Conservation (phyloP, 2,329 filamentous ascomycete species). For the Fusarium sp. region DNA sequence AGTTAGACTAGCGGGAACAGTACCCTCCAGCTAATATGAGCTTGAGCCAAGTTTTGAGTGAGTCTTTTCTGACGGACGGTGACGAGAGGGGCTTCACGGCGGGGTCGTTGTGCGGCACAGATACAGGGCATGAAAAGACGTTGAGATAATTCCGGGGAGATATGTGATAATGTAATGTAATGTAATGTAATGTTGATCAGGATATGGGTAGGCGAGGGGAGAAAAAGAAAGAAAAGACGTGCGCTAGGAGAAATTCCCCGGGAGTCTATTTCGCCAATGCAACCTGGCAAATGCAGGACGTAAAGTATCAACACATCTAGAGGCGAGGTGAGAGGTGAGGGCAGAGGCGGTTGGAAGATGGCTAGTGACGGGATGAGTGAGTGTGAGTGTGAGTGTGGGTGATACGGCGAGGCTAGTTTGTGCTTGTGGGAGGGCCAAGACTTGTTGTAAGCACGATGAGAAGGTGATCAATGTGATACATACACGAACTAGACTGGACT, state of each 20-base stretch:
- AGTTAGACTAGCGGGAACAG: slow-evolving; percentile 23
- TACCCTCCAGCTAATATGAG: neutral
- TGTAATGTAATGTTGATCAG: neutral
- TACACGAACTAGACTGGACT: no score
- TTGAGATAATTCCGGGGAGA: neutral
- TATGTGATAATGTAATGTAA: no score
- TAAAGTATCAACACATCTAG: neutral
- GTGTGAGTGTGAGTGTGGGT: slow-evolving; percentile 19
- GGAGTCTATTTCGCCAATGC: slow-evolving; percentile 25
- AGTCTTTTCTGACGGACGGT: slow-evolving; percentile 9
- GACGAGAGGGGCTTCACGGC: slow-evolving; percentile 1
- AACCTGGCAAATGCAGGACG: slow-evolving; percentile 13
- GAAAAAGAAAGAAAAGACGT: neutral
- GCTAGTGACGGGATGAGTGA: slow-evolving; percentile 26
- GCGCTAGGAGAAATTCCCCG: slow-evolving; percentile 33
- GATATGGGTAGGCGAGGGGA: neutral
- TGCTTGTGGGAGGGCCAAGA: slow-evolving; percentile 1
- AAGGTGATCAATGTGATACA: slow-evolving; percentile 17
- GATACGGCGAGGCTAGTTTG: slow-evolving; percentile 23
- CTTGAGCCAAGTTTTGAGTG: neutral
- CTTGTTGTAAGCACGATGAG: slow-evolving; percentile 14
- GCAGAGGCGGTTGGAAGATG: slow-evolving; percentile 31
- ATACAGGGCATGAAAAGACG: neutral
- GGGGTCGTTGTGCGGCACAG: slow-evolving; percentile 12
- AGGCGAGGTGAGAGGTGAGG: neutral